Evolutionary conservation across 1,139 yeast genomes (phyloP), one percentile per base, ranked within the genome.

Genomic region (Pichia sp.): DNA sequence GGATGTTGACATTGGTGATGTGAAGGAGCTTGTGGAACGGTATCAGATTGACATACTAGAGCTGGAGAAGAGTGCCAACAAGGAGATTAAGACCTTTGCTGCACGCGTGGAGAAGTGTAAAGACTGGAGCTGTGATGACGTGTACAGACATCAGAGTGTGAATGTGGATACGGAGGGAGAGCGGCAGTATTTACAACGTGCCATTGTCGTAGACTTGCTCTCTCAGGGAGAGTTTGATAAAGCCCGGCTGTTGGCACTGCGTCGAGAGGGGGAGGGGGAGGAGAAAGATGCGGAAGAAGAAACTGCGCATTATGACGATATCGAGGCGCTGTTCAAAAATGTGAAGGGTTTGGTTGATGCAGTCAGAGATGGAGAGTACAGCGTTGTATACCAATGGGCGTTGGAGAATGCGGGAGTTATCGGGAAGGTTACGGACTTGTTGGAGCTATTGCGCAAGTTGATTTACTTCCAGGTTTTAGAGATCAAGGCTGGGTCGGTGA

Each of bases 201-300:
- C 74, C 2, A 53, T 70, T 11, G 53, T 65, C 6, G 58, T 67
- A 59, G 73, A 70, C 48, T 46, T 69, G 27, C 47, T 67, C 13
- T 51, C 73, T 17, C 58, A 57, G 19, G 74, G 74, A 2, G 60
- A 66, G 30, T 64, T 68, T 40, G 64, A 61, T 1, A 37, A 35
- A 15, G 27, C 32, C n/a, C n/a, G n/a, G n/a, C n/a, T n/a, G n/a
- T n/a, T n/a, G n/a, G n/a, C n/a, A n/a, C n/a, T n/a, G n/a, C n/a
- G n/a, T n/a, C n/a, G n/a, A n/a, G n/a, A n/a, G n/a, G n/a, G n/a
- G 2, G 20, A 21, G 11, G 15, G 13, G n/a, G n/a, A 29, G 12
- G 56, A 60, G 12, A 62, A 64, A 4, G 42, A 52, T 4, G 44
- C 16, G 11, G 27, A 6, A 14, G 27, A 40, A 9, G 42, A 53